Evolutionary conservation across 2,329 filamentous ascomycete genomes (phyloP).

Genomic region (Arachnomyces sp.): DNA sequence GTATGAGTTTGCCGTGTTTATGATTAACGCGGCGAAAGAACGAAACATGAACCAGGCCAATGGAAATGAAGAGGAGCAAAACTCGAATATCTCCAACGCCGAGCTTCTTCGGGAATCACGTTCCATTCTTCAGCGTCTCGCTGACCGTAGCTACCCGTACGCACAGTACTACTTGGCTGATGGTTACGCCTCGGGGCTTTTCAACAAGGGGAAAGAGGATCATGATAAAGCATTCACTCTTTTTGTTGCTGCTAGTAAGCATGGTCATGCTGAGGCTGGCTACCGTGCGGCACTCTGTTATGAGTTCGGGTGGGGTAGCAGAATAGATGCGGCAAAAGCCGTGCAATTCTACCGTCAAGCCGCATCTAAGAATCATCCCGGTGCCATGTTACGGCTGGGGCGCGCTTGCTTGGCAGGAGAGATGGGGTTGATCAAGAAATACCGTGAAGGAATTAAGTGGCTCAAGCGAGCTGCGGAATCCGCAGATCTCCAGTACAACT

Average conservation of each 20-base stretch:
- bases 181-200: slow-evolving; percentile 86
- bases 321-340: slow-evolving; percentile 81
- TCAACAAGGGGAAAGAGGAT: slow-evolving; percentile 89
- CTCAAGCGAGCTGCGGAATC: slow-evolving; percentile 85
- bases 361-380: slow-evolving; percentile 88
- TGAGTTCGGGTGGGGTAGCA: slow-evolving; percentile 95
- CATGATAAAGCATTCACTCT: slow-evolving; percentile 85
- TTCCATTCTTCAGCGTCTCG: slow-evolving; percentile 74
- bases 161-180: slow-evolving; percentile 97
- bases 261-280: slow-evolving; percentile 91
- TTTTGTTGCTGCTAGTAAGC: slow-evolving; percentile 88
- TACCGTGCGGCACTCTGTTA: slow-evolving; percentile 92
- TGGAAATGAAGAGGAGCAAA: slow-evolving; percentile 19
- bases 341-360: slow-evolving; percentile 87
- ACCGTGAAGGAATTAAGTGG: slow-evolving; percentile 92
- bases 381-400: slow-evolving; percentile 85
- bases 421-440: slow-evolving; percentile 71
- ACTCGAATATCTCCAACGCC: slow-evolving; percentile 43
- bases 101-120: slow-evolving; percentile 80
- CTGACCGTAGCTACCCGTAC: slow-evolving; percentile 86
- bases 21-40: slow-evolving; percentile 82
- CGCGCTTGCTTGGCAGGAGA: slow-evolving; percentile 85
- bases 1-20: slow-evolving; percentile 92
- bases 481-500: slow-evolving; percentile 85
- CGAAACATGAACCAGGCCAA: slow-evolving; percentile 48